Base-by-base conservation (phyloP, 2,329 filamentous ascomycete genomes). In the Pseudocercospora macadamiae region DNA sequence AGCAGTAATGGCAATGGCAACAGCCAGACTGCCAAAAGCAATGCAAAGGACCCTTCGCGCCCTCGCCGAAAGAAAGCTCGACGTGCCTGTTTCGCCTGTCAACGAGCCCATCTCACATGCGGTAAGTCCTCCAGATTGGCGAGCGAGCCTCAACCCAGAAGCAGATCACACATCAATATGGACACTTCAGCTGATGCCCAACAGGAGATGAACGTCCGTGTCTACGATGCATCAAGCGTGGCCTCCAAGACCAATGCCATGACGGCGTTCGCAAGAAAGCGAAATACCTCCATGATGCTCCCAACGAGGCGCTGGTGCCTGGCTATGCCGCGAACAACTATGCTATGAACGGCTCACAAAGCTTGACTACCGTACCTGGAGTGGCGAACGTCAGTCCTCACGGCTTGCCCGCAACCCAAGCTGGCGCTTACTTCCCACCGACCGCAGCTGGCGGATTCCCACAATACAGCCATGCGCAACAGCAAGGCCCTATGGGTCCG, bases 201-300 rank as follows among this genome's bases (percentile, higher is more conserved):
- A 12, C 71, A 97, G 95, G 93, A 70, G 95, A 99, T 74, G 93
- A 99, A 75, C 85, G 95, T 68, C 95, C 95, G 54, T 99, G 95
- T 74, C 86, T 92, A 71, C 84, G 95, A 70, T 99, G 95, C 75
- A 91, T 97, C 68, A 97, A 97, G 76, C 89, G 95, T 68, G 91
- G 91, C 45, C 84, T 97, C 19, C 90, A 92, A 70, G 92, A 96
- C 73, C 86, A 86, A 61, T 99, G 95, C 72, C 92, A 96, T 75
- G 95, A 99, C 73, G 95, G 95, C 54, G 92, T 97, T 52, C 89
- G 95, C 64, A 99, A 99, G 77, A 99, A 97, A 82, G 95, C 95
- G 53, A 99, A 99, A 76, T 99, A 99, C 75, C 89, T 99, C 57
- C 93, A 97, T 72, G 95, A 97, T 82, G 92, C 93, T 23, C 93